Conservation (phyloP, 352 stramenopile species). For the Phytopythium montanum region DNA sequence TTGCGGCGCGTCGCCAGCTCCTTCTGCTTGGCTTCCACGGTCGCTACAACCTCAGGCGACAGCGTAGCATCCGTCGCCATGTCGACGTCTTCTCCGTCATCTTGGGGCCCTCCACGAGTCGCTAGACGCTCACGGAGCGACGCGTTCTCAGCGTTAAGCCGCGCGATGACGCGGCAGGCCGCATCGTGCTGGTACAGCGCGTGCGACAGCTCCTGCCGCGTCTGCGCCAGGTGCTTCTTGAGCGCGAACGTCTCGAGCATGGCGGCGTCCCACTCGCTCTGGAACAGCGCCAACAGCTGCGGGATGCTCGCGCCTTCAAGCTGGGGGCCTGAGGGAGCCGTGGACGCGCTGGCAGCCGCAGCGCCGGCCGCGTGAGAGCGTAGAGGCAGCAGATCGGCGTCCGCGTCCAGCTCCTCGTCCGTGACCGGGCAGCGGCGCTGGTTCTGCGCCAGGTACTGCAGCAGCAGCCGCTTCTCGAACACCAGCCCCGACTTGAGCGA, state of each 20-base stretch:
- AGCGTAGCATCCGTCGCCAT: constrained; percentile 29
- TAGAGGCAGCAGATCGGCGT: constrained; percentile 66
- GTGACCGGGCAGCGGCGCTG: constrained; percentile 74
- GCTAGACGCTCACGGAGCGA: constrained; percentile 36
- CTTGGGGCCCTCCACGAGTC: constrained; percentile 6
- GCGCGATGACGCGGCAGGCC: constrained; percentile 93
- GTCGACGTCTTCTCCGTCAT: constrained; percentile 42
- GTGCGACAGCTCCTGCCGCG: constrained; percentile 92
- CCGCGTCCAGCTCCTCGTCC: constrained; percentile 46
- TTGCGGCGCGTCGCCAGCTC: constrained; percentile 65
- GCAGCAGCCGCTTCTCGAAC: constrained; percentile 86
- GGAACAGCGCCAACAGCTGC: constrained; percentile 71
- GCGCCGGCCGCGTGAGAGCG: constrained; percentile 22
- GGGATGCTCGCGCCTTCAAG: constrained; percentile 54
- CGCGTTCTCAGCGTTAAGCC: constrained; percentile 81
- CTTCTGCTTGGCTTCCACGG: constrained; percentile 69
- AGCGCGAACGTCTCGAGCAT: constrained; percentile 95
- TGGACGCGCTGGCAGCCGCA: background rate
- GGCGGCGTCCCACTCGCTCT: constrained; percentile 93
- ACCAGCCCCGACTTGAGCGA: constrained; percentile 81
- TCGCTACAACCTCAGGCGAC: constrained; percentile 36
- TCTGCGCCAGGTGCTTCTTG: constrained; percentile 92
- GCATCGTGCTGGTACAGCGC: constrained; percentile 97
- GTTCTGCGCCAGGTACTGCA: constrained; percentile 75
- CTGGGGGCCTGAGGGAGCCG: constrained; percentile 8